Percentiles rank a stretch among this genome's conserved stretches.
phyloP scores from a whole-genome alignment of 169 alveolate species.

The Eimeria necatrix region DNA sequence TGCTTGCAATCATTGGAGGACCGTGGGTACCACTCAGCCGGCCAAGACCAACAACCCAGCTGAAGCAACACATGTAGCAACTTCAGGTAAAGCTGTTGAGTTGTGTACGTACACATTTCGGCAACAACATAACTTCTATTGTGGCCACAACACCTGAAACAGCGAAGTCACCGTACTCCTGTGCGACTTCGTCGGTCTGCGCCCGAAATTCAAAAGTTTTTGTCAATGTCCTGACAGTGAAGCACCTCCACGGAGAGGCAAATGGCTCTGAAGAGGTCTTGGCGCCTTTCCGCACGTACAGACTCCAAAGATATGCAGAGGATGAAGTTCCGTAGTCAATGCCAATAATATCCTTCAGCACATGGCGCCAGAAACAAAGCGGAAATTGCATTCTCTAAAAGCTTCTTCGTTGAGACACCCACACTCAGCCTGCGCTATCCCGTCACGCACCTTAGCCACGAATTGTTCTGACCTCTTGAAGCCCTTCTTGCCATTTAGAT shows the following conservation, averaged over 20 bases:
- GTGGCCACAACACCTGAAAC: too few species aligned
- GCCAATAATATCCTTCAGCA: slow-evolving; percentile 66
- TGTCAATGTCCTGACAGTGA: slow-evolving; percentile 38
- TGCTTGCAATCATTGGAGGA: slow-evolving; percentile 68
- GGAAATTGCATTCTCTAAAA: not conserved
- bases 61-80: not conserved
- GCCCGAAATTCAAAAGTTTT: slow-evolving; percentile 55
- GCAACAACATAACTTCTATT: too few species aligned
- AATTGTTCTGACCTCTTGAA: slow-evolving; percentile 25
- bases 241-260: slow-evolving; percentile 75
- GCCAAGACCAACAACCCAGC: slow-evolving; percentile 81
- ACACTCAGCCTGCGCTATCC: too few species aligned
- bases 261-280: not conserved
- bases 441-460: not conserved
- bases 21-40: slow-evolving; percentile 41
- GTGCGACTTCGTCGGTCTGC: slow-evolving; percentile 62
- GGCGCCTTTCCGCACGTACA: not conserved
- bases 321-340: slow-evolving; percentile 63
- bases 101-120: too few species aligned
- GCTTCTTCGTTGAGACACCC: too few species aligned
- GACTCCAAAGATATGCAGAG: slow-evolving; percentile 57
- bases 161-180: slow-evolving; percentile 40
- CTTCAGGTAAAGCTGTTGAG: not conserved
- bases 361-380: not conserved
- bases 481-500: slow-evolving; percentile 47